Evolutionary conservation across 371 early-diverging fungal species (phyloP), one percentile per base, ranked within the genome.

Genomic region (Cokeromyces recurvatus): DNA sequence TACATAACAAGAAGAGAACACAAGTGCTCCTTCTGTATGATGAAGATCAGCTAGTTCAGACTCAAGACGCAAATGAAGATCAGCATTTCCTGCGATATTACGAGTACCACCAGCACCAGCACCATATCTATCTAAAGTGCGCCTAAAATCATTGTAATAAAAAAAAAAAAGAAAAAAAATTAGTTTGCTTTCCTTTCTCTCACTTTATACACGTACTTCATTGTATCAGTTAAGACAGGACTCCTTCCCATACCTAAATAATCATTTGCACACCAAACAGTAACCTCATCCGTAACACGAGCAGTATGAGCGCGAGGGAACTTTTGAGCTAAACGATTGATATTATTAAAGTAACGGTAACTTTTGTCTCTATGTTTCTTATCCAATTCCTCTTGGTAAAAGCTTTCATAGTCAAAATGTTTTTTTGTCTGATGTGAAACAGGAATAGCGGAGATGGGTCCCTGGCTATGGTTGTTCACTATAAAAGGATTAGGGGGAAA

Each of bases 261-360:
- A 68, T 98, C 98, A 80, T 98, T 98, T 57, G 92, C 90, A 73
- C 98, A 98, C 98, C 98, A 98, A 45, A 98, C 98, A 9, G 95
- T 94, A 35, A 98, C 97, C 61, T 86, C 74, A 56, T 92, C 87
- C 23, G 86, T 80, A 35, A 77, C 68, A 48, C 84, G 85, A 27
- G 88, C 91, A 15, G 96, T 94, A 73, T 96, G 97, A 16, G 98
- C 98, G 44, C 76, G 81, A 40, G 98, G 98, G 64, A 85, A 97
- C 55, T 84, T 73, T 66, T 87, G 73, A 7, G 98, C 98, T 24
- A 98, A 76, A 31, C 98, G 91, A 71, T 95, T 98, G 81, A 98
- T 96, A 82, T 96, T 96, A 86, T 98, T 97, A 66, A 98, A 97
- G 72, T 94, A 96, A 58, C 98, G 89, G 78, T 98, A 98, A 62